Evolutionary conservation across 805 yeast species (phyloP).

Genomic region (Millerozyma miso): DNA sequence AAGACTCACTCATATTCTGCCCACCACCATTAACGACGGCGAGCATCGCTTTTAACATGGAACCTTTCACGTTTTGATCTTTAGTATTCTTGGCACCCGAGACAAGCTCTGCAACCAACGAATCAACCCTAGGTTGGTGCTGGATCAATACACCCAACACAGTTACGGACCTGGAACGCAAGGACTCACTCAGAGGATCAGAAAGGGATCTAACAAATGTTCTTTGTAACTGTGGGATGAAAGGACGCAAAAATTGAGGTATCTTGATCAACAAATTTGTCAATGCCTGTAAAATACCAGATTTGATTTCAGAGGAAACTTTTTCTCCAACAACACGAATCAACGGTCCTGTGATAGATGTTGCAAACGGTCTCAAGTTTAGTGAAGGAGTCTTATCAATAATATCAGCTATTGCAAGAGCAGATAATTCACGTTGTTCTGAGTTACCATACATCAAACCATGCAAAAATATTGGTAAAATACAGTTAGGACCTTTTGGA

Average conservation of each 20-base stretch:
- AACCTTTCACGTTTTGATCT: constrained; percentile 71
- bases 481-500: constrained; percentile 82
- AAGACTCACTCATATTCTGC: constrained; percentile 64
- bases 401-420: constrained; percentile 83
- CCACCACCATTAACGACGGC: constrained; percentile 85
- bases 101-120: constrained; percentile 79
- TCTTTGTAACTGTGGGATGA: constrained; percentile 95
- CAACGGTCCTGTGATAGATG: constrained; percentile 93
- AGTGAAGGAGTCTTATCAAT: constrained; percentile 83
- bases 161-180: constrained; percentile 81
- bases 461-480: constrained; percentile 87
- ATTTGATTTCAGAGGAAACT: constrained; percentile 84
- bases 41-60: constrained; percentile 79
- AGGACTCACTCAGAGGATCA: constrained; percentile 66
- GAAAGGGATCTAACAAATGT: constrained; percentile 90
- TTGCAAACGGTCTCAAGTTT: constrained; percentile 80
- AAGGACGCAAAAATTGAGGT: constrained; percentile 89
- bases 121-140: constrained; percentile 91
- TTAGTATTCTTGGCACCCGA: constrained; percentile 64
- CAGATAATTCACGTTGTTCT: constrained; percentile 80
- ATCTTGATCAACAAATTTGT: constrained; percentile 73
- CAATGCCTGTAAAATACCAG: constrained; percentile 87
- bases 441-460: constrained; percentile 91
- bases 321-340: constrained; percentile 98
- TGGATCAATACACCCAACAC: constrained; percentile 86